Percentiles rank a stretch among this genome's conserved stretches.
Conservation (phyloP, 2,329 filamentous ascomycete genomes). For the Chrysoporthe puriensis region DNA sequence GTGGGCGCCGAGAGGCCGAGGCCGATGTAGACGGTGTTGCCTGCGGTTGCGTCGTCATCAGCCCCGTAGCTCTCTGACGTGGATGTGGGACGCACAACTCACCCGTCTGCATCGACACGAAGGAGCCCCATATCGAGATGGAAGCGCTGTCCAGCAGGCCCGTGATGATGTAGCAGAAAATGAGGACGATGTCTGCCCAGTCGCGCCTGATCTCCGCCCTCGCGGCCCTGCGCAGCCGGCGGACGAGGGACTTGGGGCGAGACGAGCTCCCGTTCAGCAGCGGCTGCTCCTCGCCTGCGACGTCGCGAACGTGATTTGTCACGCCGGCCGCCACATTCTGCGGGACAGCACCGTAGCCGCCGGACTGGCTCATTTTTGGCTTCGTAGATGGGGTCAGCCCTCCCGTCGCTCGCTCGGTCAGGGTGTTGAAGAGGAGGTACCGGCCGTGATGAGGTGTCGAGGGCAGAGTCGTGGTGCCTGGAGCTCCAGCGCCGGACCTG, state of each 20-base stretch:
- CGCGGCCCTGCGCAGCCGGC: constrained; percentile 41
- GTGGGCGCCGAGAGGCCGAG: constrained; percentile 67
- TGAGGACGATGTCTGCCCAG: constrained; percentile 69
- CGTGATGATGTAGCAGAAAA: constrained; percentile 76
- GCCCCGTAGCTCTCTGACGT: background rate
- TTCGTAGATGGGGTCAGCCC: too few species aligned
- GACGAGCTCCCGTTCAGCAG: constrained; percentile 36
- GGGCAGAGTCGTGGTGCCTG: too few species aligned
- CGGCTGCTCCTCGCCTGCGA: constrained; percentile 39
- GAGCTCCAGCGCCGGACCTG: background rate
- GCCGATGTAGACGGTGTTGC: constrained; percentile 80
- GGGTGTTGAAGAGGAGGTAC: too few species aligned
- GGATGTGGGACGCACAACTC: constrained; percentile 30
- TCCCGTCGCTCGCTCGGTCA: too few species aligned
- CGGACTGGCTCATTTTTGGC: constrained; percentile 21
- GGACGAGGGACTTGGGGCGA: constrained; percentile 32
- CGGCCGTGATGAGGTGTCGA: too few species aligned
- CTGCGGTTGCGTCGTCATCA: constrained; percentile 36
- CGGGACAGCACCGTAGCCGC: constrained; percentile 24
- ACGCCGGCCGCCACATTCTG: constrained; percentile 15
- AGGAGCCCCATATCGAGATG: constrained; percentile 77
- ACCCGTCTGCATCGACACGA: constrained; percentile 85
- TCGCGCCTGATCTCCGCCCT: constrained; percentile 58
- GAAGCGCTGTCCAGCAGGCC: constrained; percentile 77
- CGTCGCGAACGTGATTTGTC: constrained; percentile 20